A percentile compares a stretch with the other conserved stretches of the same genome.
These are phyloP conservation scores for Hansenula sp. DNA, from an alignment of 1,139 yeast species.

Conservation along the genomic window DNA sequence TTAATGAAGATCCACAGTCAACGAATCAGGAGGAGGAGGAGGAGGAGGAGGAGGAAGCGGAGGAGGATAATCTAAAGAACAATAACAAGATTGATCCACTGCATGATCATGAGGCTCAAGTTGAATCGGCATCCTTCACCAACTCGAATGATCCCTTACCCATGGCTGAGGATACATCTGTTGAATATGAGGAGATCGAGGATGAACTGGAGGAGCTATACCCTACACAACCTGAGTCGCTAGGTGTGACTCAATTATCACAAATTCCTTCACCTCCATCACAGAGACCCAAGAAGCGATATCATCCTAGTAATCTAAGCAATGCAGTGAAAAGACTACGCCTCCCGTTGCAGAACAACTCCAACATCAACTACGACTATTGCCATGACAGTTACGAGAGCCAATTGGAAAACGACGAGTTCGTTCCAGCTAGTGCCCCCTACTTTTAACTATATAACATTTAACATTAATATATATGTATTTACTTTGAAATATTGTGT, in stretches of 20 bases:
- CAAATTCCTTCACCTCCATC: constrained; percentile 9
- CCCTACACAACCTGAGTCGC: constrained; percentile 23
- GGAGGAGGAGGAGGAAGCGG: background rate
- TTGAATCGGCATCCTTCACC: background rate
- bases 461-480: no score
- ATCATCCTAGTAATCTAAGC: background rate
- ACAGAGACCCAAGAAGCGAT: background rate
- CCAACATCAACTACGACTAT: background rate
- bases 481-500: no score
- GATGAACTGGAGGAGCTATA: constrained; percentile 23
- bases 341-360: background rate
- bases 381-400: background rate
- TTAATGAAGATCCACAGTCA: background rate
- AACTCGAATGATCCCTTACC: background rate
- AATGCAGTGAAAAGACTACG: background rate
- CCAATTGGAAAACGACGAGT: background rate
- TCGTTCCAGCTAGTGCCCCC: constrained; percentile 13
- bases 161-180: constrained; percentile 1
- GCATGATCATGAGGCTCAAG: background rate
- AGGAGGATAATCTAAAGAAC: background rate
- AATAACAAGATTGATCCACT: background rate
- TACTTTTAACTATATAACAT: constrained; percentile 2
- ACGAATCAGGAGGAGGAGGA: background rate
- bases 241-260: constrained; percentile 13
- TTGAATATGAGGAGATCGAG: constrained; percentile 14